phyloP scores from a whole-genome alignment of 2,329 filamentous ascomycete genomes.

The Neopestalotiopsis sp. region DNA sequence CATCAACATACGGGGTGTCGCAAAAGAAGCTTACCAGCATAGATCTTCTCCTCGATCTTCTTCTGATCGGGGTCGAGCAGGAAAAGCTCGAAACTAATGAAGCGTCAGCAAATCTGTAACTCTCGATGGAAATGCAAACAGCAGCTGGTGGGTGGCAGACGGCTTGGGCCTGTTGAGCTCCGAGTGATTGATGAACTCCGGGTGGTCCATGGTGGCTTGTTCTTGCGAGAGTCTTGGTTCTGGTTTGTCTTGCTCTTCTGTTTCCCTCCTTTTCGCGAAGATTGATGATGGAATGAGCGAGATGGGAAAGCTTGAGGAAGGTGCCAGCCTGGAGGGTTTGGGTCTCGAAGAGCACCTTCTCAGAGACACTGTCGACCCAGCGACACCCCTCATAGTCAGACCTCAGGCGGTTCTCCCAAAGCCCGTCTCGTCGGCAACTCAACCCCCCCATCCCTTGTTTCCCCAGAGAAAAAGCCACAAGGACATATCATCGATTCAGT shows the following conservation, averaged over 20 bases:
- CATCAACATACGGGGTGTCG: neutral
- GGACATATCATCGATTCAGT: neutral
- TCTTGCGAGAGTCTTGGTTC: neutral
- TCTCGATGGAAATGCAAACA: neutral
- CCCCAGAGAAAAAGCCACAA: neutral
- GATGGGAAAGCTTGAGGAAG: neutral
- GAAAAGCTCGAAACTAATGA: conserved; percentile 86
- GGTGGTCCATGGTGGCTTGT: neutral
- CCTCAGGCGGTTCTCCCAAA: neutral
- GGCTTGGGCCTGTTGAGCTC: conserved; percentile 2
- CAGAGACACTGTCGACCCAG: neutral
- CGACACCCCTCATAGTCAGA: neutral
- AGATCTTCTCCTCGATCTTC: conserved; percentile 87
- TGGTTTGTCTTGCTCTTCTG: neutral
- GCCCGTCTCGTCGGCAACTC: neutral
- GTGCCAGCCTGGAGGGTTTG: neutral
- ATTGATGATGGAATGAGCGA: neutral
- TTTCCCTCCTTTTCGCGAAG: neutral
- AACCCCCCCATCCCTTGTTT: neutral
- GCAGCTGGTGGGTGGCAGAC: conserved; percentile 7
- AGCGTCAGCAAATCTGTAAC: conserved; percentile 27
- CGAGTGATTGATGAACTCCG: neutral
- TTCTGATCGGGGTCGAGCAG: conserved; percentile 84
- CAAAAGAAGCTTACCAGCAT: conserved; percentile 74
- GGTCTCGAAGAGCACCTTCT: neutral